phyloP scores from a whole-genome alignment of 2,329 filamentous ascomycete genomes.

The Bisporella sp. region DNA sequence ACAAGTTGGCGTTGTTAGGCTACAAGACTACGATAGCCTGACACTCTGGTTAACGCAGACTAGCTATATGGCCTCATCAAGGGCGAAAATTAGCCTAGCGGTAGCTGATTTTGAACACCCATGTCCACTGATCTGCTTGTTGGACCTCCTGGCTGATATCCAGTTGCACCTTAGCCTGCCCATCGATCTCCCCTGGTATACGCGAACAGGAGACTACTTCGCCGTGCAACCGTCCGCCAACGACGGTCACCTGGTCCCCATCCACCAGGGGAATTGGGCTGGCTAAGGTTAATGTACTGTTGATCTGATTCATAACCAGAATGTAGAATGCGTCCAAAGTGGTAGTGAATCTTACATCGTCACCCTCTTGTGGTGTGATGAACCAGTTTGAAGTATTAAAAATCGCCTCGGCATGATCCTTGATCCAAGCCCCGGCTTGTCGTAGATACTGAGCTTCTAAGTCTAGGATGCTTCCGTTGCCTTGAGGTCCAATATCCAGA shows the following conservation, averaged over 20 bases:
- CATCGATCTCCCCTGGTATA: background rate
- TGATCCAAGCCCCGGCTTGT: constrained; percentile 46
- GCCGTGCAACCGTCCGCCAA: constrained; percentile 2
- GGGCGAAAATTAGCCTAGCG: too few relatives aligned
- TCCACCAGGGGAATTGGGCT: constrained; percentile 2
- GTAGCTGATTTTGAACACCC: background rate
- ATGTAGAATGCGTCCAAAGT: constrained; percentile 9
- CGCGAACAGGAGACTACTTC: background rate
- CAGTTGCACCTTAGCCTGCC: background rate
- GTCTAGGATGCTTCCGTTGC: constrained; percentile 44
- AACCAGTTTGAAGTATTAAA: constrained; percentile 47
- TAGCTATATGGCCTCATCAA: too few relatives aligned
- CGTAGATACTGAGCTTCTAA: constrained; percentile 39
- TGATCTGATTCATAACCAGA: background rate
- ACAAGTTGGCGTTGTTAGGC: too few relatives aligned
- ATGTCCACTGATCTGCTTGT: background rate
- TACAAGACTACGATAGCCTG: too few relatives aligned
- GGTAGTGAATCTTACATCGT: constrained; percentile 6
- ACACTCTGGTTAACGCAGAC: too few relatives aligned
- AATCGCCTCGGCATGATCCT: constrained; percentile 43
- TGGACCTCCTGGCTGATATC: background rate
- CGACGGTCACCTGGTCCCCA: constrained; percentile 5
- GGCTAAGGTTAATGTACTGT: constrained; percentile 1
- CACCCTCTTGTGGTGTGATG: constrained; percentile 17
- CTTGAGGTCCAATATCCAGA: constrained; percentile 45